Conservation (phyloP, 169 alveolate genomes). For the Plasmodium inui region DNA sequence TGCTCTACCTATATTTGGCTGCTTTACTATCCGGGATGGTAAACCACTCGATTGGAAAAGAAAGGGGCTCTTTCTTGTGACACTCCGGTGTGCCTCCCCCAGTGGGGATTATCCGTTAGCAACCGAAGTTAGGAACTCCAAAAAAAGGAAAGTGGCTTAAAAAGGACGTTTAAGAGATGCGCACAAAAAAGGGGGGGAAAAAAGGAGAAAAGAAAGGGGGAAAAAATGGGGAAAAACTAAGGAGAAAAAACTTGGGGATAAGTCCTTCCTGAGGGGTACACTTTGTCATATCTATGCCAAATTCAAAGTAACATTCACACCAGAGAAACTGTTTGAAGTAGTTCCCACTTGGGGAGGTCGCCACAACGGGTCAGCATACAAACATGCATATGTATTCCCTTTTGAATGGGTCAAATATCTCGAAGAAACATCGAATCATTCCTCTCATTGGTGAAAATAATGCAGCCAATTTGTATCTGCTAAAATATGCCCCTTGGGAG, state of each 20-base stretch:
- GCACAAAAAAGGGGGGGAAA: no score
- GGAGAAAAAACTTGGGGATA: neutral
- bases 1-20: neutral
- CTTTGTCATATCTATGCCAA: neutral
- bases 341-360: neutral
- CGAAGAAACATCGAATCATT: neutral
- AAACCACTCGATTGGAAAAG: neutral
- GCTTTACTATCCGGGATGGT: neutral
- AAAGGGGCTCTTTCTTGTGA: neutral
- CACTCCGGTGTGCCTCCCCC: neutral
- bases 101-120: neutral
- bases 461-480: neutral
- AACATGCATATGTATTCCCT: neutral
- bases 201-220: neutral
- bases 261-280: neutral
- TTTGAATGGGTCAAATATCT: neutral
- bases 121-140: neutral
- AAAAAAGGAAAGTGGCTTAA: neutral
- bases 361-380: neutral
- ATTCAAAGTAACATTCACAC: neutral
- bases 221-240: neutral
- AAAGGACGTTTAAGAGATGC: neutral
- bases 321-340: neutral
- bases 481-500: neutral
- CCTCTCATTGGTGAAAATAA: neutral